phyloP scores from a whole-genome alignment of 805 yeast species.

The Ogataea nitratoaversa region DNA sequence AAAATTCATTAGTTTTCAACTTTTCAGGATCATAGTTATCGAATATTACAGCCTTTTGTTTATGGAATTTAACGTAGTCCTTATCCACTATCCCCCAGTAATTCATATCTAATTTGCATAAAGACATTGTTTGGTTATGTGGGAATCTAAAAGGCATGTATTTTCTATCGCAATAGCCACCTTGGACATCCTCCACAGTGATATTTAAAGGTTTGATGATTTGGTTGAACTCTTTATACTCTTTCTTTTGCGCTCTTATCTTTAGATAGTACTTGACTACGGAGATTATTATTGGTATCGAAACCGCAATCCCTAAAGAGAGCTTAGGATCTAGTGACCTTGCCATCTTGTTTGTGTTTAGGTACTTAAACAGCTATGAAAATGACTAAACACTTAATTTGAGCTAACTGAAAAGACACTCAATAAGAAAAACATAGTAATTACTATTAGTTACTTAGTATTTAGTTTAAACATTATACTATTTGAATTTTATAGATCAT shows the following conservation, averaged over 20 bases:
- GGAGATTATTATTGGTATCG: slow-evolving; percentile 10
- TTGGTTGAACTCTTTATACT: slow-evolving; percentile 11
- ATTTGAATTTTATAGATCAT: too few species aligned
- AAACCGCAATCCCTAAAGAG: slow-evolving; percentile 7
- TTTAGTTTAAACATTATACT: too few species aligned
- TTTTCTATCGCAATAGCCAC: slow-evolving; percentile 35
- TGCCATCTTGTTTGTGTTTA: neutral
- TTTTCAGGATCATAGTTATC: slow-evolving; percentile 33
- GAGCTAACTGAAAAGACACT: neutral
- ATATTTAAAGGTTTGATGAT: slow-evolving; percentile 14
- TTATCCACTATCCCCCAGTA: slow-evolving; percentile 49
- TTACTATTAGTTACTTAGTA: too few species aligned
- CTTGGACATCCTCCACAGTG: slow-evolving; percentile 14
- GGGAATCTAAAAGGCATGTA: slow-evolving; percentile 55
- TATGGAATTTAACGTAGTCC: slow-evolving; percentile 40
- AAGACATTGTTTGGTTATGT: slow-evolving; percentile 50
- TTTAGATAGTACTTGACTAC: slow-evolving; percentile 2
- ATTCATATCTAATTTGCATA: slow-evolving; percentile 44
- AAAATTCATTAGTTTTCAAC: slow-evolving; percentile 35
- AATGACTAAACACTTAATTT: neutral
- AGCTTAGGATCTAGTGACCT: slow-evolving; percentile 3
- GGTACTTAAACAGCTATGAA: neutral
- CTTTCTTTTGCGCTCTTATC: neutral
- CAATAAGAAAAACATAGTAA: too few species aligned
- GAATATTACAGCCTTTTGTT: slow-evolving; percentile 38